These are phyloP conservation scores for Iberis pinnata DNA, from an alignment of 345 rosid species.

Conservation along the genomic window DNA sequence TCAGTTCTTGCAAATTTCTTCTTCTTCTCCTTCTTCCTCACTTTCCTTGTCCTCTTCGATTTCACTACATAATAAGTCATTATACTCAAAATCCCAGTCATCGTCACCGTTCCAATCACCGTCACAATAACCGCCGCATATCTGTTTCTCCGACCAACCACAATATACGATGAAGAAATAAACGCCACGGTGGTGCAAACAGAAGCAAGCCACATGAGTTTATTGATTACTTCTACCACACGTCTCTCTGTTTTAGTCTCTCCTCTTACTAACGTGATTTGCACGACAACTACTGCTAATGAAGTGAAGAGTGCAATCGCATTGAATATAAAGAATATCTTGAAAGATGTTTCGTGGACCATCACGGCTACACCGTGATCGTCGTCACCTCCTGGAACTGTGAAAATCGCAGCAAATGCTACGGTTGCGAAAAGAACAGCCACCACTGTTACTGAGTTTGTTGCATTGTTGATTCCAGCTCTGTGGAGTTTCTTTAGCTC, in stretches of 20 bases:
- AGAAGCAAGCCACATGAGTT: constrained; percentile 94
- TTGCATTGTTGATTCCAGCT: constrained; percentile 76
- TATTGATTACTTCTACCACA: constrained; percentile 78
- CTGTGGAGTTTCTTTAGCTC: constrained; percentile 75
- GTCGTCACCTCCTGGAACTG: constrained; percentile 73
- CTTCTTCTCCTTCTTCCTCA: constrained; percentile 59
- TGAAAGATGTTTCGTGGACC: constrained; percentile 41
- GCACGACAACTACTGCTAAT: constrained; percentile 84
- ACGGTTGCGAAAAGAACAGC: constrained; percentile 92
- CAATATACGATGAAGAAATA: constrained; percentile 71
- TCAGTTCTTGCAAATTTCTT: constrained; percentile 43
- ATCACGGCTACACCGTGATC: constrained; percentile 53
- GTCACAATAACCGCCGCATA: constrained; percentile 85
- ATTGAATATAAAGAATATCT: constrained; percentile 65
- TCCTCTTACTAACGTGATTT: constrained; percentile 81
- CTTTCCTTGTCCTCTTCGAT: constrained; percentile 43
- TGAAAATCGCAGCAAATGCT: constrained; percentile 80
- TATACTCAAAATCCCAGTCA: constrained; percentile 59
- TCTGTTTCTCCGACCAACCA: constrained; percentile 54
- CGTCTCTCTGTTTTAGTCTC: constrained; percentile 70
- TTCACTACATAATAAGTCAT: constrained; percentile 83
- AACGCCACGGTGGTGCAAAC: constrained; percentile 78
- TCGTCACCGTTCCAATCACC: constrained; percentile 55
- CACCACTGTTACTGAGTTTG: constrained; percentile 80
- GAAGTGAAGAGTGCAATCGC: constrained; percentile 81